Evolutionary conservation across 805 yeast genomes (phyloP), one percentile per base, ranked within the genome.

Genomic region (Starmerella floris): DNA sequence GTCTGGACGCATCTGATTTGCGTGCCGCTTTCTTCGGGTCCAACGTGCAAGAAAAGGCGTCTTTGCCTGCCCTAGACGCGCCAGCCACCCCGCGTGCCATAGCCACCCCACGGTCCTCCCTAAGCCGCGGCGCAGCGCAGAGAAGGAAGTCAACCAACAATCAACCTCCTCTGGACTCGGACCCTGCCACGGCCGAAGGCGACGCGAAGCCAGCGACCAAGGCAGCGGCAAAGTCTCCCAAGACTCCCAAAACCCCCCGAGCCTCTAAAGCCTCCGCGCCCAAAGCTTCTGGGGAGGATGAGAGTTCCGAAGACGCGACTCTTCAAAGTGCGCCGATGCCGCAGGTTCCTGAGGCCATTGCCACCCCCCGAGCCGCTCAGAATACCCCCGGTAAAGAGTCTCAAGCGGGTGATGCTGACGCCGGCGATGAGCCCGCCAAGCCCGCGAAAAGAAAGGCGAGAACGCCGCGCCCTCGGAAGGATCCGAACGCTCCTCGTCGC

Each of bases 401-500:
- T 13, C 17, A 25, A 2, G 35, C 17, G 5, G 46, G 23, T 15
- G 32, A 21, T 5, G 35, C 8, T 8, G 39, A 48, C 42, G 32
- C 15, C 15, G 17, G 6, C 17, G 32, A 9, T 13, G 32, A 30
- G 17, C 6, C 10, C 17, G 22, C 21, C 4, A 23, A 56, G 51
- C 22, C 35, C 10, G 10, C 15, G 8, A 39, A 39, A 41, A 32
- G 37, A 21, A 68, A 66, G 51, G 62, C 61, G 44, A 78, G 74
- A 63, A 74, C 72, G 55, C 67, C 64, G 55, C 68, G 63, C 53
- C 11, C 28, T 9, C 28, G 11, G 8, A 31, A 31, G 22, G 97
- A 88, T 62, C 96, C 96, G 40, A 79, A 82, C 56, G 95, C 95
- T 35, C 98, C 98, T 46, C 84, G 83, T 69, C 85, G 85, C 57